Conservation (phyloP, 2,329 filamentous ascomycete species). For the Fusarium floridanum region DNA sequence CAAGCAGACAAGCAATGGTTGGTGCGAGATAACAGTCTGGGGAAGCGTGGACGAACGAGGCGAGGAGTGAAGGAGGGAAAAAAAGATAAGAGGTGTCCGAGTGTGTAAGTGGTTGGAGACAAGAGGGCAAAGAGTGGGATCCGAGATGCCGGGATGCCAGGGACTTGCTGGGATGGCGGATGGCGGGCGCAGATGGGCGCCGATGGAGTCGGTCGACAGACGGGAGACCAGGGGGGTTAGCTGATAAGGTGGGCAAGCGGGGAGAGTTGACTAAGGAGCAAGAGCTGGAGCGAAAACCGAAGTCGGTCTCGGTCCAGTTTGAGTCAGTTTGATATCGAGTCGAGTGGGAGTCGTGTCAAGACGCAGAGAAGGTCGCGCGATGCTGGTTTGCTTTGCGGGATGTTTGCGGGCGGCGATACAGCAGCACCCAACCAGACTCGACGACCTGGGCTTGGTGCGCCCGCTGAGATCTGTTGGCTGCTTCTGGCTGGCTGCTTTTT, state of each 20-base stretch:
- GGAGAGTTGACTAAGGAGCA: constrained; percentile 41
- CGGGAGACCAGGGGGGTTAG: constrained; percentile 42
- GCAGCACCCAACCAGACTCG: constrained; percentile 35
- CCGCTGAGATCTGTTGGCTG: constrained; percentile 37
- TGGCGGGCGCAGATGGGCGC: constrained; percentile 49
- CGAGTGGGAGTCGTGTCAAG: not conserved
- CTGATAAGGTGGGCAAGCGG: constrained; percentile 48
- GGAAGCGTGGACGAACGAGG: constrained; percentile 42
- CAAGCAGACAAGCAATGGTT: constrained; percentile 42
- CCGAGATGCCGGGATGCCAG: constrained; percentile 47
- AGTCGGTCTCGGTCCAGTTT: constrained; percentile 28
- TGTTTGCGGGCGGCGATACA: constrained; percentile 30
- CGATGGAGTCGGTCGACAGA: constrained; percentile 44
- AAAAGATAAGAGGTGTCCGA: constrained; percentile 44
- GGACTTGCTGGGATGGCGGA: constrained; percentile 42
- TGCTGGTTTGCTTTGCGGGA: constrained; percentile 11
- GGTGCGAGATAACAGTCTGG: constrained; percentile 49
- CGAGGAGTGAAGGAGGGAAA: constrained; percentile 30
- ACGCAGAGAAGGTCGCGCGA: constrained; percentile 5
- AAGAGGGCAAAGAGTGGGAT: constrained; percentile 45
- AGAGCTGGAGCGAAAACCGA: constrained; percentile 31
- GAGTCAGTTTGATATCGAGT: constrained; percentile 14
- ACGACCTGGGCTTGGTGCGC: constrained; percentile 37
- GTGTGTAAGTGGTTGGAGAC: constrained; percentile 46
- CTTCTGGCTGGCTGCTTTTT: constrained; percentile 26